Evolutionary conservation across 495 filamentous ascomycete genomes (phyloP).

Genomic region (Amphirosellinia nigrospora): DNA sequence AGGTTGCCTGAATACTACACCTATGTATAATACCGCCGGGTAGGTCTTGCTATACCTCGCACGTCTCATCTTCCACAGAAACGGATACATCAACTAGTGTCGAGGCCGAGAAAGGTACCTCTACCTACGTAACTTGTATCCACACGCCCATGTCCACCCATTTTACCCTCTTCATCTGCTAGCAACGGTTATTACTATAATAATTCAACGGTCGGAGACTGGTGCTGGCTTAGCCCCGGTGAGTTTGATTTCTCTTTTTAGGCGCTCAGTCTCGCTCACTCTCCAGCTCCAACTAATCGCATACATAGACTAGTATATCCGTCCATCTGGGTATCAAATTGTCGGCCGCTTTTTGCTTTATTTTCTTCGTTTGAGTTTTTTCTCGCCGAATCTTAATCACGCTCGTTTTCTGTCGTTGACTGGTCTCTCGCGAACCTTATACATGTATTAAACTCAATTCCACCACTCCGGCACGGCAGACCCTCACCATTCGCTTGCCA

Average conservation of each 20-base stretch:
- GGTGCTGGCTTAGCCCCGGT: slow-evolving; percentile 11
- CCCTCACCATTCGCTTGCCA: slow-evolving; percentile 22
- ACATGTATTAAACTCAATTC: slow-evolving; percentile 8
- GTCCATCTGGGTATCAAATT: slow-evolving; percentile 8
- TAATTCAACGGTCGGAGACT: slow-evolving; percentile 20
- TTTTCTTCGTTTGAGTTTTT: neutral
- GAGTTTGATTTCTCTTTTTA: slow-evolving; percentile 12
- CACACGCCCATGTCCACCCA: slow-evolving; percentile 20
- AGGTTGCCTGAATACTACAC: neutral
- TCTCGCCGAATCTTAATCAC: neutral
- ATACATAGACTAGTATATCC: slow-evolving; percentile 7
- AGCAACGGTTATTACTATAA: slow-evolving; percentile 22
- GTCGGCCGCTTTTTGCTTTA: slow-evolving; percentile 7
- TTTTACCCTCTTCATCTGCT: slow-evolving; percentile 14
- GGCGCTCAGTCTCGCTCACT: slow-evolving; percentile 10
- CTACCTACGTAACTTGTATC: slow-evolving; percentile 11
- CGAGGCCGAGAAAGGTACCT: slow-evolving; percentile 5
- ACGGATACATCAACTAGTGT: slow-evolving; percentile 4
- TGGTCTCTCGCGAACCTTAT: neutral
- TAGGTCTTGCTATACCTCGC: slow-evolving; percentile 7
- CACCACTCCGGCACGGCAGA: neutral
- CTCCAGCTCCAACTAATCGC: slow-evolving; percentile 10
- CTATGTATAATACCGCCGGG: neutral
- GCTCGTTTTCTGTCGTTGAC: slow-evolving; percentile 3
- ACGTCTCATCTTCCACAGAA: neutral